Base-by-base conservation (phyloP, 768 basidiomycete genomes). In the Lactarius psammicola region DNA sequence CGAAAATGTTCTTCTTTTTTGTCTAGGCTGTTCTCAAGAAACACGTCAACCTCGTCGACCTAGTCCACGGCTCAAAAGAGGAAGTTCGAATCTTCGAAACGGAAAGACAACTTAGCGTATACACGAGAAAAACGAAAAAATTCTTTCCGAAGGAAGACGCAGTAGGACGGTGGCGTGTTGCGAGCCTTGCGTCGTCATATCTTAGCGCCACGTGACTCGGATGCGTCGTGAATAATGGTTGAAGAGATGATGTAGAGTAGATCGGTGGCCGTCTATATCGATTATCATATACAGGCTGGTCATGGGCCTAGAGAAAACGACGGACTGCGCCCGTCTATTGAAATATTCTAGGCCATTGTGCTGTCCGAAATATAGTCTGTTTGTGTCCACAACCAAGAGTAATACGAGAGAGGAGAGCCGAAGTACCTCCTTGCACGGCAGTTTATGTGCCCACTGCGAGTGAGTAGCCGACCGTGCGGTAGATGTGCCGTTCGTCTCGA, bases 41-140 rank as follows among this genome's bases (percentile, higher is more conserved):
- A 26, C 56, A 74, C 15, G 72, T 79, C 54, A 76, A 79, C 51
- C 69, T 77, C 4, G 69, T 75, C 28, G 75, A 78, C 55, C 70
- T 79, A 44, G 53, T 77, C 23, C 65, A 75, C 23, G 60, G 69
- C 0, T 63, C 36, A 1, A 59, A 61, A 18, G 67, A 68, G 1
- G 66, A 62, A 6, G 72, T 78, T 6, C 55, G 13, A 0, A 54
- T 38, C 7, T 78, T 78, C 61, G 1, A 20, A 10, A 68, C 70
- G 0, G 70, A 74, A 31, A 51, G 54, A 0, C 59, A 70, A 5
- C 73, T 77, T 1, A 71, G 68, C 8, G 0, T 23, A 9, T 77
- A 76, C 40, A 77, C 75, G 0, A 63, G 18, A 17, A 2, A 2
- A 20, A 71, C 57, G 13, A 26, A 44, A 11, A 72, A 69, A 42